These are phyloP conservation scores for Chalciporus chontae DNA, from an alignment of 768 basidiomycete species.

Conservation along the genomic window DNA sequence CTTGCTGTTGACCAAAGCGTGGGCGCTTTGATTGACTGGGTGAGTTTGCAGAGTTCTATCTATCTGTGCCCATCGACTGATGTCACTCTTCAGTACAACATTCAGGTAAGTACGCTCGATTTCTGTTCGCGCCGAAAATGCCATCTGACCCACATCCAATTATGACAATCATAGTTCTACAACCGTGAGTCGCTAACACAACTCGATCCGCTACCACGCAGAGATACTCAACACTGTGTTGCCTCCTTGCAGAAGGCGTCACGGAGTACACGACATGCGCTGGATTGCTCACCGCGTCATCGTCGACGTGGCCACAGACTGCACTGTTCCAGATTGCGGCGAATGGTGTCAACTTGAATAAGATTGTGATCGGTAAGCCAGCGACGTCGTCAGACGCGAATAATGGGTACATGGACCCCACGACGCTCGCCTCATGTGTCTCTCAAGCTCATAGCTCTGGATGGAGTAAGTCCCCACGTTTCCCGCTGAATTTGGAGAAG, in stretches of 20 bases:
- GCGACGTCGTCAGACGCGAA: conserved; percentile 45
- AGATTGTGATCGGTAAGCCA: conserved; percentile 78
- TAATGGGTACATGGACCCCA: conserved; percentile 54
- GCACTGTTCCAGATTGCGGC: conserved; percentile 47
- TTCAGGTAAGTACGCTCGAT: conserved; percentile 31
- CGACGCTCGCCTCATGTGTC: conserved; percentile 56
- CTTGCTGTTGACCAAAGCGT: conserved; percentile 35
- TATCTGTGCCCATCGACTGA: background rate
- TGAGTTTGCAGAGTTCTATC: conserved; percentile 7
- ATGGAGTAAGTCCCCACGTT: conserved; percentile 9
- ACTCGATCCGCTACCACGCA: background rate
- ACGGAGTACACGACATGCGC: conserved; percentile 36
- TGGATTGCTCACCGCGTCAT: conserved; percentile 38
- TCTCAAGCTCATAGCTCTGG: conserved; percentile 39
- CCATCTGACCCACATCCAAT: no score
- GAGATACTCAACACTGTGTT: background rate
- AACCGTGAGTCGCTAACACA: conserved; percentile 20
- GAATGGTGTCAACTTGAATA: conserved; percentile 55
- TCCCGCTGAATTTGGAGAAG: background rate
- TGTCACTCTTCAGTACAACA: conserved; percentile 35
- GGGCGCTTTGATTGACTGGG: conserved; percentile 45
- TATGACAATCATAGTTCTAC: conserved; percentile 12
- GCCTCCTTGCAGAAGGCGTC: conserved; percentile 29
- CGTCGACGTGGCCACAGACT: conserved; percentile 37
- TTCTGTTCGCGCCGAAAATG: no score